Percentiles rank a stretch among this genome's conserved stretches.
Evolutionary conservation across 2,329 filamentous ascomycete species (phyloP).

Genomic region (Pyrenochaeta sp.): DNA sequence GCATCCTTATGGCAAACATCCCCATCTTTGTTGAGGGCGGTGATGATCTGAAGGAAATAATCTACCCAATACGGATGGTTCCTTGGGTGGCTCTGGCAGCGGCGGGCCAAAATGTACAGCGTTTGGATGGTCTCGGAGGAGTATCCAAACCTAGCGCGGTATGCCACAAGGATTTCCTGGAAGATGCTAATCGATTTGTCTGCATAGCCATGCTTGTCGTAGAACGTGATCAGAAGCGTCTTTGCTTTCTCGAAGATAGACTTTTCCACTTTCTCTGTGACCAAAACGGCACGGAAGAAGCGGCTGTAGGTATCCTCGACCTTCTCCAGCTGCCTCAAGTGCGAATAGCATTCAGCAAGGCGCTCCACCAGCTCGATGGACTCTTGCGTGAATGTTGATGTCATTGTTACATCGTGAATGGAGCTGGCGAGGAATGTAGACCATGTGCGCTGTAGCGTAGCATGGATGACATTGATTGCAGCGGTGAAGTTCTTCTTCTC

Average conservation of each 20-base stretch:
- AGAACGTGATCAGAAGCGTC: slow-evolving; percentile 46
- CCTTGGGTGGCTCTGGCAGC: slow-evolving; percentile 47
- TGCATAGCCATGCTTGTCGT: slow-evolving; percentile 49
- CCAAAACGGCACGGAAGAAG: slow-evolving; percentile 50
- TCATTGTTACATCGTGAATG: slow-evolving; percentile 55
- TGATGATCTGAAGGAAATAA: slow-evolving; percentile 58
- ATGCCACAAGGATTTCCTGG: slow-evolving; percentile 50
- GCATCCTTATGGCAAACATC: slow-evolving; percentile 51
- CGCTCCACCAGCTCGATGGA: slow-evolving; percentile 58
- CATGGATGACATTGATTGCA: slow-evolving; percentile 57
- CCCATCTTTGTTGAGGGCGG: slow-evolving; percentile 52
- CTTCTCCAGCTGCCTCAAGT: slow-evolving; percentile 48
- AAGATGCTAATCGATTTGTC: slow-evolving; percentile 48
- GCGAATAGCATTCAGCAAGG: slow-evolving; percentile 57
- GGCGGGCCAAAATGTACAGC: slow-evolving; percentile 56
- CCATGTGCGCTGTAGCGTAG: slow-evolving; percentile 57
- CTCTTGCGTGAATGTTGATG: slow-evolving; percentile 54
- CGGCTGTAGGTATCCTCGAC: slow-evolving; percentile 51
- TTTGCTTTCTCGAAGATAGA: slow-evolving; percentile 47
- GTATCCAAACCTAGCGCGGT: slow-evolving; percentile 38
- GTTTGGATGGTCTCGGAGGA: slow-evolving; percentile 58
- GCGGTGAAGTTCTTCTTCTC: slow-evolving; percentile 58
- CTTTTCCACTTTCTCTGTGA: slow-evolving; percentile 38
- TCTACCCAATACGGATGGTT: slow-evolving; percentile 57
- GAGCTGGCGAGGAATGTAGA: slow-evolving; percentile 56